phyloP scores from a whole-genome alignment of 495 filamentous ascomycete genomes.

The Oidiodendron maius region DNA sequence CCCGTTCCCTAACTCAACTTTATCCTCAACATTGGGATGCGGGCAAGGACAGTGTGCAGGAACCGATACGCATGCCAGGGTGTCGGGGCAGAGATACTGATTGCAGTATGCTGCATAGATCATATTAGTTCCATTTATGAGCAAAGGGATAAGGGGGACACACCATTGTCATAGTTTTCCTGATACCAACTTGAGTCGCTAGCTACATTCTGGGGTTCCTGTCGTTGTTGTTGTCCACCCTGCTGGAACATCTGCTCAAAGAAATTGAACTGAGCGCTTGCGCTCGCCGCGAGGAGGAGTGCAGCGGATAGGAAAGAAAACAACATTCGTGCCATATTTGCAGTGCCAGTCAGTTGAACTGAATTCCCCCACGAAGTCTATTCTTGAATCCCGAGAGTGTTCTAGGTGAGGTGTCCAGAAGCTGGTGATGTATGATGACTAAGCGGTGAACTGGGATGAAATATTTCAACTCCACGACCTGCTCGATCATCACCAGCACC shows the following conservation, averaged over 20 bases:
- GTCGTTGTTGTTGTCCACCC: conserved; percentile 51
- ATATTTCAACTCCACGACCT: neutral
- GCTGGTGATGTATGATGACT: neutral
- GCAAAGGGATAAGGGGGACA: conserved; percentile 3
- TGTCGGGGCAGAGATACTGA: conserved; percentile 88
- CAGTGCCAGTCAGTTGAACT: neutral
- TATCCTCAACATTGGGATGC: conserved; percentile 76
- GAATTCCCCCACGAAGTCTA: too few species aligned
- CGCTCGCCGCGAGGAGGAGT: conserved; percentile 40
- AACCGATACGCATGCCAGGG: conserved; percentile 86
- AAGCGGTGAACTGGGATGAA: neutral
- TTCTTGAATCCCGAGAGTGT: too few species aligned
- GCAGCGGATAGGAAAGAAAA: conserved; percentile 24
- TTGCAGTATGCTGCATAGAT: conserved; percentile 58
- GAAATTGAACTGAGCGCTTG: conserved; percentile 74
- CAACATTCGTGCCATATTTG: conserved; percentile 18
- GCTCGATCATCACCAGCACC: neutral
- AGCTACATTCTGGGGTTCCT: conserved; percentile 65
- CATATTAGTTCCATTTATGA: conserved; percentile 10
- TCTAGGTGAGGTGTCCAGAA: neutral
- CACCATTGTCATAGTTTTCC: conserved; percentile 60
- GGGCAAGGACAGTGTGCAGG: conserved; percentile 92
- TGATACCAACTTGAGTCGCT: conserved; percentile 77
- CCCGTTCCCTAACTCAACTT: conserved; percentile 80
- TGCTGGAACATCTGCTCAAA: conserved; percentile 71